These are phyloP conservation scores for Fusarium virguliforme DNA, from an alignment of 2,329 filamentous ascomycete genomes.

Conservation along the genomic window DNA sequence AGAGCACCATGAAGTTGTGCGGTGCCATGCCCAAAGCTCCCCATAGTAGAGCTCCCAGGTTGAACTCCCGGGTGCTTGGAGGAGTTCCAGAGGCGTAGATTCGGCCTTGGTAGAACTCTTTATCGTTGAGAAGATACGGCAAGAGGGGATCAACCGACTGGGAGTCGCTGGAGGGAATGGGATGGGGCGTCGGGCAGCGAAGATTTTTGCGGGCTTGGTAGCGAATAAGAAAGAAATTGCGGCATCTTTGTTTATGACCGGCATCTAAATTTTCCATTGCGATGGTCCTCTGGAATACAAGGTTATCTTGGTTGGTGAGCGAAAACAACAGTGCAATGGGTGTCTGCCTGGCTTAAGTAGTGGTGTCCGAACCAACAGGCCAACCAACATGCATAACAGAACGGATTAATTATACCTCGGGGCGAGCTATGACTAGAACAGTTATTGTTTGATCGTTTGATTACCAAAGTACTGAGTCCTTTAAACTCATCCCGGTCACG, in stretches of 20 bases:
- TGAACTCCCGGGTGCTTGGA: background rate
- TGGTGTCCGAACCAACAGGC: too few species aligned
- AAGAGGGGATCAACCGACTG: background rate
- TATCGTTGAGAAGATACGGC: constrained; percentile 9
- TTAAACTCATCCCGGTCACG: too few species aligned
- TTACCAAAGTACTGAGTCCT: too few species aligned
- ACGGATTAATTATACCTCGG: too few species aligned
- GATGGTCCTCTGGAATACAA: too few species aligned
- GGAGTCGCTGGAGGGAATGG: background rate
- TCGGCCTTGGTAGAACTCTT: constrained; percentile 1
- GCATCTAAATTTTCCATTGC: too few species aligned
- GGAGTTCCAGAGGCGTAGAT: background rate
- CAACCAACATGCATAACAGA: too few species aligned
- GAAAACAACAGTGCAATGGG: too few species aligned
- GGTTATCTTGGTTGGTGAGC: too few species aligned
- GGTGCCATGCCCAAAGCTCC: constrained; percentile 1
- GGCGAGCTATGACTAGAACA: too few species aligned
- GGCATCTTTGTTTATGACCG: background rate
- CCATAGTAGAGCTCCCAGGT: background rate
- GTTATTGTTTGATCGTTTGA: too few species aligned
- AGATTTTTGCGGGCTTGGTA: background rate
- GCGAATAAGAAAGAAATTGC: background rate
- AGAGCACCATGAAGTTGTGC: background rate
- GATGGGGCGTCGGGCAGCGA: background rate
- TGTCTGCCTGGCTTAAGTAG: too few species aligned